A percentile compares a stretch with the other conserved stretches of the same genome.
phyloP scores from a whole-genome alignment of 495 filamentous ascomycete genomes.

The Cladorrhinum samala region DNA sequence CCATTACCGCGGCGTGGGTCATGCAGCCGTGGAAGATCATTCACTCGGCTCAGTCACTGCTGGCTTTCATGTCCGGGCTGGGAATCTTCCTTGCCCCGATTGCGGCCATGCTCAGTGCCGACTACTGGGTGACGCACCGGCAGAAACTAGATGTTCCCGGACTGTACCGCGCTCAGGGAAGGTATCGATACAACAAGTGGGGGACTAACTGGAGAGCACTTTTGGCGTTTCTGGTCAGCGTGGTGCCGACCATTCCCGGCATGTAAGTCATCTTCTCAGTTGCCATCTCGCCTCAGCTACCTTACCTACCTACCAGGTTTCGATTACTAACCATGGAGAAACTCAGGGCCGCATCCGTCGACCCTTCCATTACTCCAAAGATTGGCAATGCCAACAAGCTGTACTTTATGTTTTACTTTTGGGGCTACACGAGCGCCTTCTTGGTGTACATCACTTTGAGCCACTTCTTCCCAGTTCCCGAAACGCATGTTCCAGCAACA shows the following conservation, averaged over 20 bases:
- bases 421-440: conserved; percentile 36
- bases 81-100: conserved; percentile 44
- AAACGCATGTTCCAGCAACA: conserved; percentile 25
- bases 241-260: conserved; percentile 35
- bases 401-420: conserved; percentile 37
- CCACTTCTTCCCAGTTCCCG: conserved; percentile 31
- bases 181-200: conserved; percentile 29
- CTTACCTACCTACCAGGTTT: neutral
- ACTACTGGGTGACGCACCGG: conserved; percentile 45
- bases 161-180: conserved; percentile 32
- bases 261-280: conserved; percentile 24
- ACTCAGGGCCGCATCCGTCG: conserved; percentile 22
- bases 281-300: neutral
- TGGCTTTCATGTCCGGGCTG: conserved; percentile 51
- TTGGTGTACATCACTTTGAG: conserved; percentile 25
- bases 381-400: conserved; percentile 26
- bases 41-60: conserved; percentile 48
- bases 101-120: conserved; percentile 42
- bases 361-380: conserved; percentile 12
- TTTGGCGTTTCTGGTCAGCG: conserved; percentile 33
- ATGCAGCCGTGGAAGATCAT: conserved; percentile 63
- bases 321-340: neutral
- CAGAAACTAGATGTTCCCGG: conserved; percentile 39
- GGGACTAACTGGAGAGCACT: conserved; percentile 42
- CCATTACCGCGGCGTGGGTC: conserved; percentile 50